phyloP scores from a whole-genome alignment of 2,329 filamentous ascomycete species.

The Hirsutella thompsonii region DNA sequence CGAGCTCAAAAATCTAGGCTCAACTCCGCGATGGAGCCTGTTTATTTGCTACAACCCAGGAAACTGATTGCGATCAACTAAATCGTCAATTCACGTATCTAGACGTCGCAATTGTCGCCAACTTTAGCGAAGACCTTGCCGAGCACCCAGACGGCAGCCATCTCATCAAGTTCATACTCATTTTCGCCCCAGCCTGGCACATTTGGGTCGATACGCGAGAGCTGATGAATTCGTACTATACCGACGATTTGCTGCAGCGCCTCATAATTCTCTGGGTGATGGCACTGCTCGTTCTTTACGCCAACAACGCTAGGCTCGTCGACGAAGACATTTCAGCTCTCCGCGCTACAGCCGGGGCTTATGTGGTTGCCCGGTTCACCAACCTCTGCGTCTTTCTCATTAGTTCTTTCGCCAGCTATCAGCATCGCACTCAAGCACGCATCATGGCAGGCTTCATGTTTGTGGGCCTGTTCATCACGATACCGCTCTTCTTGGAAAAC shows the following conservation, averaged over 20 bases:
- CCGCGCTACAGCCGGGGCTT: constrained; percentile 31
- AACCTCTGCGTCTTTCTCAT: constrained; percentile 25
- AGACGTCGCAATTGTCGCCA: constrained; percentile 35
- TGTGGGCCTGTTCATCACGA: constrained; percentile 25
- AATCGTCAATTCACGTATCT: no score
- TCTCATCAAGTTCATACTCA: constrained; percentile 33
- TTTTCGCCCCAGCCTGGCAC: constrained; percentile 34
- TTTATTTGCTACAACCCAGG: no score
- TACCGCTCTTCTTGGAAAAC: constrained; percentile 28
- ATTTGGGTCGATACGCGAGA: constrained; percentile 36
- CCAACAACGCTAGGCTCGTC: constrained; percentile 30
- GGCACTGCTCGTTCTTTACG: constrained; percentile 33
- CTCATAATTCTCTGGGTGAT: constrained; percentile 36
- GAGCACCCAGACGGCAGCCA: constrained; percentile 29
- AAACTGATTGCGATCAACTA: no score
- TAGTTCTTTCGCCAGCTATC: constrained; percentile 31
- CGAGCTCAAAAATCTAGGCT: neutral
- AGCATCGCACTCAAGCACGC: constrained; percentile 31
- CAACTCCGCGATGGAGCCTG: no score
- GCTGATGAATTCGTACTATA: constrained; percentile 39
- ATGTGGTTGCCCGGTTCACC: constrained; percentile 29
- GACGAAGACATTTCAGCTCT: constrained; percentile 29
- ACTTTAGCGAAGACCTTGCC: constrained; percentile 33
- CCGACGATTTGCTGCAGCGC: constrained; percentile 33
- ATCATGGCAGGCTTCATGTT: constrained; percentile 28